Base-by-base conservation (phyloP, 73 alveolate genomes). In the Paramecium pentaurelia region DNA sequence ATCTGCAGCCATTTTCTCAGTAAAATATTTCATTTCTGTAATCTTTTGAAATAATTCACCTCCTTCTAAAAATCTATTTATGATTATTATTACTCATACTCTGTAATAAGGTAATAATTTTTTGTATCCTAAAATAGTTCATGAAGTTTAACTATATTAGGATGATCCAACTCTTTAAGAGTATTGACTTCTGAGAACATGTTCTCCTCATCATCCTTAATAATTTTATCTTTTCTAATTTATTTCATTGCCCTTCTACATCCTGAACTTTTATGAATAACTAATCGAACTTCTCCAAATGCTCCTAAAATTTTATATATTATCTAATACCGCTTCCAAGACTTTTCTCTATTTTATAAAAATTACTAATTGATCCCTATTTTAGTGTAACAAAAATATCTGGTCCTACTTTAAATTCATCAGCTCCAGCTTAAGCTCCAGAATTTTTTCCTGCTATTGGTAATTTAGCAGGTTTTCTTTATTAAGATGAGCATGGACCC, bases 31-130 rank as follows among this genome's bases (percentile, higher is more conserved):
- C 92, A 97, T 95, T 0, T 86, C 60, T 2, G 40, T 18, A n/a
- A 97, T 97, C 40, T 97, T 98, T 73, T 97, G 95, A 88, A 95
- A 97, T 71, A 97, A 94, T 93, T 97, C 98, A 7, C 99, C 99
- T 27, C 98, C 99, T 68, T 95, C 89, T 77, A 77, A 77, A 44
- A 36, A 77, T 42, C 89, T 77, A 60, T 3, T 3, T n/a, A 18
- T 51, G 27, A 58, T 25, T 30, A 27, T 4, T 2, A 11, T 10
- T 14, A 40, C 47, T 38, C 14, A 68, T 68, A 68, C 86, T 86
- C 93, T 16, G 93, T 86, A 22, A 86, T 58, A 8, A 86, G 86
- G 3, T 86, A 86, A 71, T 86, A 86, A 86, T 86, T 54, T 59
- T 58, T 58, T n/a, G 18, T 32, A 58, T 86, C 93, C 49, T 86